Percentiles rank a stretch among this genome's conserved stretches.
phyloP scores from a whole-genome alignment of 164 flowering plant species.

The Litsea cubeba region DNA sequence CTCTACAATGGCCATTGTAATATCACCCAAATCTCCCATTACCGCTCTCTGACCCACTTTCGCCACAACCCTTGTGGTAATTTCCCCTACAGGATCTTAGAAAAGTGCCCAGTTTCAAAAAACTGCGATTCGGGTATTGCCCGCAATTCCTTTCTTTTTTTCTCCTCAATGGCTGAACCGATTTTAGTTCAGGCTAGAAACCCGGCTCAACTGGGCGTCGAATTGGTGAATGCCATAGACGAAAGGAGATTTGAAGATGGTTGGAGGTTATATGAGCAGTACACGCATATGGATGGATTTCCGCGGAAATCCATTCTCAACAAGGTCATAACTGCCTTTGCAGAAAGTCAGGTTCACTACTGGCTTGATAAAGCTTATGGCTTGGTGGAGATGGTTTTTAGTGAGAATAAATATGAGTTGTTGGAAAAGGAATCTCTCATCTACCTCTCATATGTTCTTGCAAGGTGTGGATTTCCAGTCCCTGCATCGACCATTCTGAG shows the following conservation, averaged over 20 bases:
- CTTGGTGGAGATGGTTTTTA: constrained; percentile 59
- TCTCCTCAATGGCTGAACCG: constrained; percentile 44
- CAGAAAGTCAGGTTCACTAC: constrained; percentile 43
- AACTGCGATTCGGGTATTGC: constrained; percentile 7
- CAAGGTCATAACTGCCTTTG: constrained; percentile 47
- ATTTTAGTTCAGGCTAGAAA: constrained; percentile 79
- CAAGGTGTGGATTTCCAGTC: constrained; percentile 52
- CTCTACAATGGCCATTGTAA: constrained; percentile 2
- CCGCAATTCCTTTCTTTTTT: constrained; percentile 4
- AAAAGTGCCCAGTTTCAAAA: neutral
- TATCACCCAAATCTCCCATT: neutral
- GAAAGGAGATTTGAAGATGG: constrained; percentile 50
- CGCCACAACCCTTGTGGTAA: neutral
- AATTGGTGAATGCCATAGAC: constrained; percentile 51
- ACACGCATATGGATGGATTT: constrained; percentile 78
- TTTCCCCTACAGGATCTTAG: neutral
- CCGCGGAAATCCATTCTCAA: constrained; percentile 72
- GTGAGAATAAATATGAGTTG: constrained; percentile 53
- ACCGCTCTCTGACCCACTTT: neutral
- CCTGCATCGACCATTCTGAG: constrained; percentile 80
- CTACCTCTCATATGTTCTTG: constrained; percentile 64
- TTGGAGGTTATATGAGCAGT: constrained; percentile 65
- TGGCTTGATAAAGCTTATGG: constrained; percentile 66
- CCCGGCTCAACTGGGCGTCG: constrained; percentile 46
- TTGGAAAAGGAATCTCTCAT: constrained; percentile 63